phyloP scores from a whole-genome alignment of 176 grass and related monocot species.

The Oryza nivara region DNA sequence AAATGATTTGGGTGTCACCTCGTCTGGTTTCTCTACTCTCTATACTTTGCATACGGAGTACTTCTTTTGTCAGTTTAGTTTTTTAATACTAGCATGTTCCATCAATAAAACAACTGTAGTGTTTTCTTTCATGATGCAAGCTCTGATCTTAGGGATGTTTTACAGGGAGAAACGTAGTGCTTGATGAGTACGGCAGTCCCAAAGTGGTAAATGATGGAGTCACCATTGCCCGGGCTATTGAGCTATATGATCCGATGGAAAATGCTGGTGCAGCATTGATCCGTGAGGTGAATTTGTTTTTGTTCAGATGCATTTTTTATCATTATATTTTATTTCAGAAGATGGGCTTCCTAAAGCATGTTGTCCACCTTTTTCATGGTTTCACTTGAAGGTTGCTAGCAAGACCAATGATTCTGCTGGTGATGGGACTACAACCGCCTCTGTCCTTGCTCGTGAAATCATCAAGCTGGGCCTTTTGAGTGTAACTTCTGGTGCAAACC shows the following conservation, averaged over 20 bases:
- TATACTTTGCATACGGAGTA: too few relatives aligned
- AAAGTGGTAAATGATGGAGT: constrained; percentile 82
- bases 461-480: constrained; percentile 85
- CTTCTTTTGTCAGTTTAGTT: neutral
- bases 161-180: constrained; percentile 72
- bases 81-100: neutral
- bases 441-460: constrained; percentile 84
- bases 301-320: neutral
- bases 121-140: constrained; percentile 16
- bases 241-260: constrained; percentile 76
- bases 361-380: neutral
- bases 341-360: neutral
- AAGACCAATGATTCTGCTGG: constrained; percentile 96
- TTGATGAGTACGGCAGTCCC: constrained; percentile 65
- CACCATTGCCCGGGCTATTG: constrained; percentile 77
- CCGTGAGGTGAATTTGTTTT: constrained; percentile 51
- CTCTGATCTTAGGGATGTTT: constrained; percentile 17
- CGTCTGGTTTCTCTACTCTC: neutral
- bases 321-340: neutral
- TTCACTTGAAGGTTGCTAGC: constrained; percentile 78
- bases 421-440: constrained; percentile 90
- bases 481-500: constrained; percentile 88
- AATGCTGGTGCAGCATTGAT: constrained; percentile 72
- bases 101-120: neutral
- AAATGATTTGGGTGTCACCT: neutral